A percentile compares a stretch with the other conserved stretches of the same genome.
Evolutionary conservation across 768 basidiomycete species (phyloP).

Genomic region (Boletus tylopilopsis): DNA sequence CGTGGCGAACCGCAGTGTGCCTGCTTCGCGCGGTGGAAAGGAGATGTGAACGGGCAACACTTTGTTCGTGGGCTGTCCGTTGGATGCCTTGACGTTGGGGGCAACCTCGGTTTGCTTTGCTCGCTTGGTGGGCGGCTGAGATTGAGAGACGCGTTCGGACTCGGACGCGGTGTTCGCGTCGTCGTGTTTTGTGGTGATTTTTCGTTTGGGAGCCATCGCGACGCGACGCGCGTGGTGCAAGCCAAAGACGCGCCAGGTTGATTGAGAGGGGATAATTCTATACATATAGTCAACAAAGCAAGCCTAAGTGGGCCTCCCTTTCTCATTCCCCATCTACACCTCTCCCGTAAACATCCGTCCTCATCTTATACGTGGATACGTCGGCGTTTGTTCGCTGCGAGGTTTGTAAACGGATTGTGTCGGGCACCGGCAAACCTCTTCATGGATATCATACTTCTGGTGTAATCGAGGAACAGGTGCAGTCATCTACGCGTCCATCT

Average conservation of each 20-base stretch:
- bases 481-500: slow-evolving; percentile 57
- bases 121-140: slow-evolving; percentile 23
- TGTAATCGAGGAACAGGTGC: slow-evolving; percentile 46
- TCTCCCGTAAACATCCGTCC: too few relatives aligned
- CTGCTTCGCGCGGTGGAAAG: slow-evolving; percentile 48
- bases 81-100: slow-evolving; percentile 27
- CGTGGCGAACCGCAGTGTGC: slow-evolving; percentile 53
- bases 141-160: slow-evolving; percentile 23
- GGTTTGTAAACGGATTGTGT: too few relatives aligned
- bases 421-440: too few relatives aligned
- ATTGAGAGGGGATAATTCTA: too few relatives aligned
- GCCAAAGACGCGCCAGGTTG: background rate
- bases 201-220: slow-evolving; percentile 32
- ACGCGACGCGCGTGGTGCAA: background rate
- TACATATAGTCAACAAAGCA: too few relatives aligned
- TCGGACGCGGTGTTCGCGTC: slow-evolving; percentile 31
- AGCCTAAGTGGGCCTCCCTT: too few relatives aligned
- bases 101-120: slow-evolving; percentile 25
- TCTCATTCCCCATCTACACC: slow-evolving; percentile 10
- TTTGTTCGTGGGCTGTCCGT: slow-evolving; percentile 70
- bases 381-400: too few relatives aligned
- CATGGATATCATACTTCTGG: too few relatives aligned
- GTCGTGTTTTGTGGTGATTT: slow-evolving; percentile 31
- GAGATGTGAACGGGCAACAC: slow-evolving; percentile 58
- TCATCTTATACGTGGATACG: too few relatives aligned